Conservation (phyloP, 208 protist species). For the Wallacemonas sp. region DNA sequence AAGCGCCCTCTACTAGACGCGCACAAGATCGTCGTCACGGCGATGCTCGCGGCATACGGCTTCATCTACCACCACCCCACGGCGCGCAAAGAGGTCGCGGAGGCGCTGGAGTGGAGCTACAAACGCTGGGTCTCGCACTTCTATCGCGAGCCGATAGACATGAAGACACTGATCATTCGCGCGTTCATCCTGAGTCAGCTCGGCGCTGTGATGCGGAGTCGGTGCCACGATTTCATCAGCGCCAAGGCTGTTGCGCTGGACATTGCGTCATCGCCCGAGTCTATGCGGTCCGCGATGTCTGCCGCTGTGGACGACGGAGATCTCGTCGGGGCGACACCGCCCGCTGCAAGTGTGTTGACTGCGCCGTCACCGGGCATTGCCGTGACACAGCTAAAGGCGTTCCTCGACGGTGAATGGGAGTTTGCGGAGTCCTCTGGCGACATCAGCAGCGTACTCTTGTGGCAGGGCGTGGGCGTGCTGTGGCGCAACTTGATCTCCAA, state of each 20-base stretch:
- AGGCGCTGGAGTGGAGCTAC: slow-evolving; percentile 52
- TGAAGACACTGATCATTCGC: slow-evolving; percentile 41
- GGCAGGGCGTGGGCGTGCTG: slow-evolving; percentile 43
- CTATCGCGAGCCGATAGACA: slow-evolving; percentile 29
- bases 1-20: slow-evolving; percentile 22
- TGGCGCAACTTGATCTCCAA: slow-evolving; percentile 46
- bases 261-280: slow-evolving; percentile 29
- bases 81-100: slow-evolving; percentile 21
- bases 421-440: slow-evolving; percentile 32
- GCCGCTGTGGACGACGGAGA: slow-evolving; percentile 12
- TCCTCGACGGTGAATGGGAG: slow-evolving; percentile 45
- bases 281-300: slow-evolving; percentile 5
- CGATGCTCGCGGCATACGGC: slow-evolving; percentile 44
- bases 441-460: slow-evolving; percentile 33
- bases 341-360: slow-evolving; percentile 15
- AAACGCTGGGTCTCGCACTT: slow-evolving; percentile 53
- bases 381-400: slow-evolving; percentile 40
- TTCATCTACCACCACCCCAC: slow-evolving; percentile 55
- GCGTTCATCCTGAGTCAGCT: slow-evolving; percentile 59
- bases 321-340: slow-evolving; percentile 9
- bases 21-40: slow-evolving; percentile 43
- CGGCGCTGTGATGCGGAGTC: slow-evolving; percentile 26
- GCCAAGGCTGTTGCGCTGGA: slow-evolving; percentile 30
- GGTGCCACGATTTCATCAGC: slow-evolving; percentile 32
- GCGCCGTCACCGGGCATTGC: slow-evolving; percentile 24